Conservation (phyloP, 345 rosid genomes). For the Bruguiera gymnorhiza region DNA sequence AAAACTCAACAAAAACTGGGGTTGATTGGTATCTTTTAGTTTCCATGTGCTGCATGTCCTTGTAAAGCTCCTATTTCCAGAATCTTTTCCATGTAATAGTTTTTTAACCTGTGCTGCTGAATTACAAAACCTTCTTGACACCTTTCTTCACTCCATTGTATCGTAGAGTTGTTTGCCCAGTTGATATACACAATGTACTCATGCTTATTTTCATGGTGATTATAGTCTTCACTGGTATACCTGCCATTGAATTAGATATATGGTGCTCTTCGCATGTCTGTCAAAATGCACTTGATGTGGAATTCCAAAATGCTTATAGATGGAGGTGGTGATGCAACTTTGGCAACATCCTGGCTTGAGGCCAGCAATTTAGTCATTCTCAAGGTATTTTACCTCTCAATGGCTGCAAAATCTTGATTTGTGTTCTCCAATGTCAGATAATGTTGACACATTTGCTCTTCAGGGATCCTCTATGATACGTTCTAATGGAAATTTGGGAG, state of each 20-base stretch:
- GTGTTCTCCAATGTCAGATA: slow-evolving; percentile 8
- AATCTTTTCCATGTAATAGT: too few species aligned
- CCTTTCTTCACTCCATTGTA: slow-evolving; percentile 2
- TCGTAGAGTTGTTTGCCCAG: neutral
- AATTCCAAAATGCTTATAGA: slow-evolving; percentile 66
- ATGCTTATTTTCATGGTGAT: slow-evolving; percentile 5
- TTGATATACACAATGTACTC: slow-evolving; percentile 1
- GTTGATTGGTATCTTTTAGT: neutral
- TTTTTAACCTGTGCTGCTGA: neutral
- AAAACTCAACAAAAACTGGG: too few species aligned
- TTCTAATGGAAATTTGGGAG: slow-evolving; percentile 73
- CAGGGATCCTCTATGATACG: slow-evolving; percentile 67
- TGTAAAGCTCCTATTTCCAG: neutral
- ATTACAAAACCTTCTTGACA: neutral
- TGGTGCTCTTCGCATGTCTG: slow-evolving; percentile 69
- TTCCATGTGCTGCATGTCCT: neutral
- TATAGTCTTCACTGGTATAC: slow-evolving; percentile 3
- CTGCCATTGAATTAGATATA: slow-evolving; percentile 41
- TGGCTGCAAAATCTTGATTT: slow-evolving; percentile 1
- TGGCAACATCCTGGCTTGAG: slow-evolving; percentile 59
- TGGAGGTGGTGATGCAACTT: slow-evolving; percentile 53
- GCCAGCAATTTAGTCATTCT: slow-evolving; percentile 70
- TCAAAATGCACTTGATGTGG: slow-evolving; percentile 70
- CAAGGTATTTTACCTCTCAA: slow-evolving; percentile 37
- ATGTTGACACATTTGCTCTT: slow-evolving; percentile 1